Percentiles rank a stretch among this genome's conserved stretches.
These are phyloP conservation scores for Gamsiella multidivaricata DNA, from an alignment of 192 early-diverging fungal genomes.

Conservation along the genomic window DNA sequence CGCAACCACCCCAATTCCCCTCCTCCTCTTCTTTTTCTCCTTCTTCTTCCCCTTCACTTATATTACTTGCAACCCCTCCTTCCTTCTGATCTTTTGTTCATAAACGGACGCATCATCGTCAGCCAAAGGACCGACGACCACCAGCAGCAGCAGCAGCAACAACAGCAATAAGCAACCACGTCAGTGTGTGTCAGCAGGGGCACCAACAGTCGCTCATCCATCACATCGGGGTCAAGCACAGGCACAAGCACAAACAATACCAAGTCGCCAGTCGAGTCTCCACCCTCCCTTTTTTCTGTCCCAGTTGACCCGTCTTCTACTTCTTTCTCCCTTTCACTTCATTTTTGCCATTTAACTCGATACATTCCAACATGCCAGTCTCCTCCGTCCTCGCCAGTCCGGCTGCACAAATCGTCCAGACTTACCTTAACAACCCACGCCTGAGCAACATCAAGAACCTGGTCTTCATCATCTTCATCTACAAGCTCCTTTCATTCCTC, in stretches of 20 bases:
- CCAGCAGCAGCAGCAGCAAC: too few relatives aligned
- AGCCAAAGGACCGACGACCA: too few relatives aligned
- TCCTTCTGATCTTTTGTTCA: neutral
- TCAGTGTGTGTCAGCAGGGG: too few relatives aligned
- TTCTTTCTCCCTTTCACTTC: neutral
- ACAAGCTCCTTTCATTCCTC: conserved; percentile 57
- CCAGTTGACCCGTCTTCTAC: neutral
- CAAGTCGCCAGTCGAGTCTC: too few relatives aligned
- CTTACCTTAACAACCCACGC: conserved; percentile 57
- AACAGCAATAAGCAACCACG: too few relatives aligned
- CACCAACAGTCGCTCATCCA: too few relatives aligned
- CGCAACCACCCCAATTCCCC: neutral
- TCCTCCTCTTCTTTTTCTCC: conserved; percentile 1
- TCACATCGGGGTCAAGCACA: too few relatives aligned
- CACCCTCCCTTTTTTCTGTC: neutral
- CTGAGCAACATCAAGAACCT: conserved; percentile 66
- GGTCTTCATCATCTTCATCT: conserved; percentile 69
- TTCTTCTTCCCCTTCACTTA: neutral
- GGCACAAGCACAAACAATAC: too few relatives aligned
- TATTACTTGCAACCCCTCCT: too few relatives aligned
- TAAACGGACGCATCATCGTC: neutral
- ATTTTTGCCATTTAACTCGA: neutral
- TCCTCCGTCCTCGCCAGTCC: conserved; percentile 35
- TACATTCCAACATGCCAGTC: conserved; percentile 39
- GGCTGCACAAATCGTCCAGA: conserved; percentile 25